Conservation (phyloP, 345 rosid species). For the Gossypium rotundifolium region DNA sequence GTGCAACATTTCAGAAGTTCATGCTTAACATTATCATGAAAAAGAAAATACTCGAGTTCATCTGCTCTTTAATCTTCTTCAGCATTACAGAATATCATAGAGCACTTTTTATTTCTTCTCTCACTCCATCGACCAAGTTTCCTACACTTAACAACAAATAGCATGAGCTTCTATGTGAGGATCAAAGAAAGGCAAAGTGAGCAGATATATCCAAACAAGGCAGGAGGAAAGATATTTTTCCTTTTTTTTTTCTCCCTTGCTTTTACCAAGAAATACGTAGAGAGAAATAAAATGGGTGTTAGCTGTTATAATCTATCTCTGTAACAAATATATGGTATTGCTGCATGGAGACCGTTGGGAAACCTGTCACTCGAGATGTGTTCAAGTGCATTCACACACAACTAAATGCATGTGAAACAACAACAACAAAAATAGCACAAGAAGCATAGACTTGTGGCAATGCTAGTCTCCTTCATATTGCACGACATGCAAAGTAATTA, state of each 20-base stretch:
- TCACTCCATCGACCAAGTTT: background rate
- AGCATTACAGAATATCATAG: background rate
- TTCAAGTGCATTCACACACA: background rate
- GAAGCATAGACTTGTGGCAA: background rate
- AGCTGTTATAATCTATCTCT: background rate
- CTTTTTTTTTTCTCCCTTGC: background rate
- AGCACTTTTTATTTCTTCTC: slow-evolving; percentile 13
- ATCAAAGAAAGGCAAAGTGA: background rate
- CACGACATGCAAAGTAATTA: background rate
- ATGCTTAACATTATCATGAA: background rate
- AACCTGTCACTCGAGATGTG: background rate
- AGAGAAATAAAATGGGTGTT: background rate
- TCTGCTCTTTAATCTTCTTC: background rate
- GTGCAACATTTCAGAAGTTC: background rate
- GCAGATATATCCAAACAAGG: background rate
- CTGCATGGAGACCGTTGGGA: background rate
- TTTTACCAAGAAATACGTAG: no score
- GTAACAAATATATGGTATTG: background rate
- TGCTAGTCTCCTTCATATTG: background rate
- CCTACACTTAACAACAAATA: slow-evolving; percentile 3
- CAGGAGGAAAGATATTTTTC: background rate
- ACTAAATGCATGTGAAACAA: background rate
- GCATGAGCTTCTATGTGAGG: background rate
- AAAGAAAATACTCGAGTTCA: background rate
- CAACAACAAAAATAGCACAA: background rate